phyloP scores from a whole-genome alignment of 164 flowering plant genomes.

The Annona squamosa region DNA sequence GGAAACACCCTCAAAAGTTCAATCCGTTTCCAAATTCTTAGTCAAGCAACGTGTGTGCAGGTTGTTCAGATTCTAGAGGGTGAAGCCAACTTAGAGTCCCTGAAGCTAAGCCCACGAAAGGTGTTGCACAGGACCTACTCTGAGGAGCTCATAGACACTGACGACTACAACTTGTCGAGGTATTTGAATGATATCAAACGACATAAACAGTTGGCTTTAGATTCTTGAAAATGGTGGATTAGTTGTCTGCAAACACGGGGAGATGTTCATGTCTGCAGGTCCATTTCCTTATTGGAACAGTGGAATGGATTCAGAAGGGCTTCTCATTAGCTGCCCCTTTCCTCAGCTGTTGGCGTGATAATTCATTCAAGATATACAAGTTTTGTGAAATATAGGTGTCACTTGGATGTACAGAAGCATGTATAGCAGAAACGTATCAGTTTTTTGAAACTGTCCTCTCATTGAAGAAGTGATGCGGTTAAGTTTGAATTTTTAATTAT shows the following conservation, averaged over 20 bases:
- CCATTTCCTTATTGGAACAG: too few relatives aligned
- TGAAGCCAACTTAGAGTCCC: slow-evolving; percentile 20
- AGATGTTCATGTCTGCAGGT: not conserved
- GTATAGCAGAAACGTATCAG: too few relatives aligned
- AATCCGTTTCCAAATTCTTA: not conserved
- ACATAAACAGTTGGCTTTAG: slow-evolving; percentile 44
- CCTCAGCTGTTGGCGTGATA: too few relatives aligned
- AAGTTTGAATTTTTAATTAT: too few relatives aligned
- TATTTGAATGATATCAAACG: slow-evolving; percentile 36
- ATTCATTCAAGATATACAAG: too few relatives aligned
- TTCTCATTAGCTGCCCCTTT: too few relatives aligned
- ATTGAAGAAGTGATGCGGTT: too few relatives aligned
- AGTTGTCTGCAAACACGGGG: not conserved
- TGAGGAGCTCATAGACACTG: slow-evolving; percentile 44
- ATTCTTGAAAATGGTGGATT: slow-evolving; percentile 13
- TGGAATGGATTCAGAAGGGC: too few relatives aligned
- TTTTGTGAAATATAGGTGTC: too few relatives aligned
- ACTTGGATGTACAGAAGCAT: too few relatives aligned
- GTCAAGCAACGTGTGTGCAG: slow-evolving; percentile 25
- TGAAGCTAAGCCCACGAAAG: slow-evolving; percentile 24
- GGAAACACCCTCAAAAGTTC: not conserved
- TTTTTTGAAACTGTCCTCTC: too few relatives aligned
- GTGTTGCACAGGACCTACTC: slow-evolving; percentile 50
- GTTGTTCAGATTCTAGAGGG: slow-evolving; percentile 56
- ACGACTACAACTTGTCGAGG: slow-evolving; percentile 50